These are phyloP conservation scores for Amoeboaphelidium protococcarum DNA, from an alignment of 371 early-diverging fungal species.

Conservation along the genomic window DNA sequence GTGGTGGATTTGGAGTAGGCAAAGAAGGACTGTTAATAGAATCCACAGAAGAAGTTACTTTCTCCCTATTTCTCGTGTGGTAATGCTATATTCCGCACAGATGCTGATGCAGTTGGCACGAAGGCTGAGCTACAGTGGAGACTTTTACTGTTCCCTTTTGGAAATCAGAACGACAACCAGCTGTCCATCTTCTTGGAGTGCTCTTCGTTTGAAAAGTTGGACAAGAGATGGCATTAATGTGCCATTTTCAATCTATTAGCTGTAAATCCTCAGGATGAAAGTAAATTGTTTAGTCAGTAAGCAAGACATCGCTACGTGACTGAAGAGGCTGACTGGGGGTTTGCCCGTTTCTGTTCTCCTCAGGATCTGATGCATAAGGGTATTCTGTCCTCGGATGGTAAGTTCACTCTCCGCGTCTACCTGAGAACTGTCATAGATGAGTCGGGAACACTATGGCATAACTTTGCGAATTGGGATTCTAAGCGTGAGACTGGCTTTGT, in stretches of 20 bases:
- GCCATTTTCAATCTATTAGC: background rate
- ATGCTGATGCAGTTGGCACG: too few relatives aligned
- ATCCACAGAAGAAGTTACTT: too few relatives aligned
- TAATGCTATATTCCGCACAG: too few relatives aligned
- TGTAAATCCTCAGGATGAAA: background rate
- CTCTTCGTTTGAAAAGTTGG: background rate
- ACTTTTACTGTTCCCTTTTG: background rate
- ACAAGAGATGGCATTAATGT: too few relatives aligned
- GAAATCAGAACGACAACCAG: background rate
- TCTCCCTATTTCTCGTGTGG: too few relatives aligned
- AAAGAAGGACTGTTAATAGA: too few relatives aligned
- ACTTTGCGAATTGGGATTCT: slow-evolving; percentile 58
- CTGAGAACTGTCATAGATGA: slow-evolving; percentile 57
- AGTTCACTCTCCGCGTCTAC: slow-evolving; percentile 36
- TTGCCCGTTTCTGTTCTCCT: background rate
- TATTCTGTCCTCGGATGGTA: slow-evolving; percentile 33
- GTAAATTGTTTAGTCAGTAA: background rate
- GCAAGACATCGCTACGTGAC: background rate
- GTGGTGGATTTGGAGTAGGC: too few relatives aligned
- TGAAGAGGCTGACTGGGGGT: background rate
- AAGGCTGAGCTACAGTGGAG: too few relatives aligned
- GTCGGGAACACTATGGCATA: slow-evolving; percentile 82
- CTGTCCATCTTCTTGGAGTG: background rate
- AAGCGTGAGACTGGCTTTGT: slow-evolving; percentile 71
- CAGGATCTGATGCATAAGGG: background rate